Evolutionary conservation across 2,329 filamentous ascomycete species (phyloP), one percentile per base, ranked within the genome.

Genomic region (Fusarium caatingaense): DNA sequence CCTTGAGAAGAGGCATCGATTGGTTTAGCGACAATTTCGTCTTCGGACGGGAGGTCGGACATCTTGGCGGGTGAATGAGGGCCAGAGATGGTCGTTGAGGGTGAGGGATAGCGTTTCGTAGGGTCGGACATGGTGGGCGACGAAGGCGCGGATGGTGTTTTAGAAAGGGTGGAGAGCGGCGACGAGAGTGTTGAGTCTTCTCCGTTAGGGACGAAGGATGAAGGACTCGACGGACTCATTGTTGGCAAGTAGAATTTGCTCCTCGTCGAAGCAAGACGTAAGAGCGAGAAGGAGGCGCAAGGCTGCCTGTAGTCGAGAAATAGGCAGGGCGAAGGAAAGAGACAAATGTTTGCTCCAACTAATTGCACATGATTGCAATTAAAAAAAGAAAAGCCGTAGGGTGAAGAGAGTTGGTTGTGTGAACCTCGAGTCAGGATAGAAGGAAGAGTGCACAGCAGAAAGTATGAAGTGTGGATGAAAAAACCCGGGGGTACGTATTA

Each of bases 131-230:
- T 69, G 41, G 79, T 76, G 45, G 84, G 82, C n/a, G 84, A 83
- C 28, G 82, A 79, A 21, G 85, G 85, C 40, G 83, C 74, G 13
- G 85, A 86, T 2, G 87, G 87, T 23, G 87, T 87, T 49, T 83
- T 81, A 23, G 85, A 86, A 50, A 88, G 80, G 30, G 83, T 77
- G 4, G 87, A 88, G 44, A 89, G 82, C 34, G 87, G 86, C 34
- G 87, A 88, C 4, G 85, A 87, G 27, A 82, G 82, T 15, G 81
- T 77, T 42, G 83, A 79, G 55, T 65, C 47, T 44, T 78, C 76
- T 40, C 78, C 78, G 54, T 81, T 77, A 57, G 77, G 77, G 37
- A 74, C 51, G 40, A 73, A 72, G 30, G 77, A 73, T 56, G 74
- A 64, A 59, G 76, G 76, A 60, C 72, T 78, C 58, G 73, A 72